Conservation (phyloP, 306 rosid genomes). For the Albizia julibrissin region DNA sequence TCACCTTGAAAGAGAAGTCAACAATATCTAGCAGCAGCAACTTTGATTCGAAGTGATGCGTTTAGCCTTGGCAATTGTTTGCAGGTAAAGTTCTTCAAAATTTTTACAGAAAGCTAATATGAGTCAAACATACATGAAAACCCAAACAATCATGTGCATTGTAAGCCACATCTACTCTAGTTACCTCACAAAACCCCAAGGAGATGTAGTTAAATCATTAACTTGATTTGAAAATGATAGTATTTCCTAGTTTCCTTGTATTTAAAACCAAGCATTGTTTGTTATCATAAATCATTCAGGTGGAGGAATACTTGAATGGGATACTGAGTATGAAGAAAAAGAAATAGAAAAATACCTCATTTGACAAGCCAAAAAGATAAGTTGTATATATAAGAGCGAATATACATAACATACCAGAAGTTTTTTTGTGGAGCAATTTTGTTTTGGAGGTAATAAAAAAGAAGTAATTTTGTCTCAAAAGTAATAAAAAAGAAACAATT, state of each 20-base stretch:
- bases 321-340: too few relatives aligned
- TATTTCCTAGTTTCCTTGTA: not conserved
- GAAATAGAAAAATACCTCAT: too few relatives aligned
- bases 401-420: conserved; percentile 55
- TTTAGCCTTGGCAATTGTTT: conserved; percentile 81
- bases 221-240: not conserved
- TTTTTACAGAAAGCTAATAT: conserved; percentile 6
- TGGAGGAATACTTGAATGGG: too few relatives aligned
- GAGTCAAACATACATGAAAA: conserved; percentile 21
- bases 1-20: conserved; percentile 83
- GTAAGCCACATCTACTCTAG: not conserved
- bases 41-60: conserved; percentile 69
- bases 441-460: too few relatives aligned
- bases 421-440: too few relatives aligned
- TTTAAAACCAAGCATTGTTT: too few relatives aligned
- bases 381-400: too few relatives aligned
- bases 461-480: too few relatives aligned
- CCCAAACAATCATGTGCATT: not conserved
- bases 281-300: too few relatives aligned
- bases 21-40: conserved; percentile 73
- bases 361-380: too few relatives aligned
- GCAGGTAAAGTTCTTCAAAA: conserved; percentile 73
- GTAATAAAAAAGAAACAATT: too few relatives aligned
- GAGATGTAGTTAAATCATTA: not conserved
- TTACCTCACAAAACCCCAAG: not conserved